Evolutionary conservation across 176 grass and related monocot genomes (phyloP).

Genomic region (Dactylis glomerata): DNA sequence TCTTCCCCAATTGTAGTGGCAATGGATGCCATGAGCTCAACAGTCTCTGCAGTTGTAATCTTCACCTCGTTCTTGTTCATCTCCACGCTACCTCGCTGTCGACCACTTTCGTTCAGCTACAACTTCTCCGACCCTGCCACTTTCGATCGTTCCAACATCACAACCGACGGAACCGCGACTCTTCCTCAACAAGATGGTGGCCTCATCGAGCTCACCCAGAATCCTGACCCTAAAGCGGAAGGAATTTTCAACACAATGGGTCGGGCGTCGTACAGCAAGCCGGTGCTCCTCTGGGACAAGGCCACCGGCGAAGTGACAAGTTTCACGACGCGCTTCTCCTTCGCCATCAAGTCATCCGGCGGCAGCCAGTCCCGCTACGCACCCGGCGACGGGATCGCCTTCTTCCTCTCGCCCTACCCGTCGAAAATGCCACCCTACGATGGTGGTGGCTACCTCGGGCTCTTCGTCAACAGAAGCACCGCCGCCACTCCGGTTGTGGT

Average conservation of each 20-base stretch:
- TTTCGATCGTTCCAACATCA: neutral
- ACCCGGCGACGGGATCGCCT: no score
- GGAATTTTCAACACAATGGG: neutral
- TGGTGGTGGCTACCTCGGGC: no score
- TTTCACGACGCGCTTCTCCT: conserved; percentile 37
- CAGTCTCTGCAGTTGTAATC: neutral
- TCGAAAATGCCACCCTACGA: no score
- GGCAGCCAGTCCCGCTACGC: neutral
- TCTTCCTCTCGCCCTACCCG: no score
- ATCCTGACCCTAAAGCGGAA: neutral
- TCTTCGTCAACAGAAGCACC: no score
- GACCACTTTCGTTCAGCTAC: conserved; percentile 34
- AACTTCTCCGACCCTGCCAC: conserved; percentile 12
- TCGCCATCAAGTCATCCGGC: neutral
- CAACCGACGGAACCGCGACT: neutral
- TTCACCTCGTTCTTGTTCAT: neutral
- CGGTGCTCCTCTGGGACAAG: conserved; percentile 37
- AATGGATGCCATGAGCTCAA: neutral
- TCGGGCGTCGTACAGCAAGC: conserved; percentile 3
- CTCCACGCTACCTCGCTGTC: neutral
- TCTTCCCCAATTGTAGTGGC: neutral
- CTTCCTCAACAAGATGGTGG: neutral
- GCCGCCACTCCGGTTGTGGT: no score
- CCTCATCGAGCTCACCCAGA: neutral
- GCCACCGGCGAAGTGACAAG: conserved; percentile 25